Evolutionary conservation across 2,329 filamentous ascomycete genomes (phyloP).

Genomic region (Trichoderma afroharzianum): DNA sequence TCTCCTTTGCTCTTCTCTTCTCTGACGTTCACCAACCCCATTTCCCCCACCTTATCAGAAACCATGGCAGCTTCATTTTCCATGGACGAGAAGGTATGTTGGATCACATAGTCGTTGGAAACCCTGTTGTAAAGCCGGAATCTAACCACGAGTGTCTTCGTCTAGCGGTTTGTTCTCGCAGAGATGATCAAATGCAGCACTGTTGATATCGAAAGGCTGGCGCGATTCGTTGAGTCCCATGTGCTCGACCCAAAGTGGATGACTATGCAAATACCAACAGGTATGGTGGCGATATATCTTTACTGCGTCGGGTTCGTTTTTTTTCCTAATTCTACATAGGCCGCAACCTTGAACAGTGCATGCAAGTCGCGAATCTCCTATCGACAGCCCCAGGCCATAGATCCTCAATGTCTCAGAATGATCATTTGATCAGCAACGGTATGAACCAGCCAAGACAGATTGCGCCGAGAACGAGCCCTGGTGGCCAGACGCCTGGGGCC

Average conservation of each 20-base stretch:
- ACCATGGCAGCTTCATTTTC: constrained; percentile 16
- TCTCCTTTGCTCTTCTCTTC: not conserved
- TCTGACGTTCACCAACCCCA: not conserved
- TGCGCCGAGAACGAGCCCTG: constrained; percentile 2
- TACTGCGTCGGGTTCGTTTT: not conserved
- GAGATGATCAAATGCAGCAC: constrained; percentile 57
- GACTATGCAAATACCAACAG: constrained; percentile 45
- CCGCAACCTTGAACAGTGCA: constrained; percentile 46
- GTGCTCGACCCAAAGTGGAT: constrained; percentile 44
- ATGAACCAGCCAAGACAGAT: constrained; percentile 8
- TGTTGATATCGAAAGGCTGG: constrained; percentile 44
- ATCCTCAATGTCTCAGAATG: constrained; percentile 8
- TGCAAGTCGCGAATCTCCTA: constrained; percentile 39
- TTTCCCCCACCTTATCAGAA: not conserved
- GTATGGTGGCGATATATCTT: constrained; percentile 30
- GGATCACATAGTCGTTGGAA: not conserved
- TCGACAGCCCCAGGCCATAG: constrained; percentile 23
- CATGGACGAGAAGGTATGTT: constrained; percentile 19
- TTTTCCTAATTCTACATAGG: constrained; percentile 32
- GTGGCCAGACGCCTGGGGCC: not conserved
- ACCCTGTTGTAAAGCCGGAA: not conserved
- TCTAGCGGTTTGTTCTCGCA: constrained; percentile 54
- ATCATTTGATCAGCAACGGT: constrained; percentile 1
- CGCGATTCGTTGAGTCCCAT: constrained; percentile 44
- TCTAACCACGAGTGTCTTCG: not conserved